Evolutionary conservation across 768 basidiomycete species (phyloP), one percentile per base, ranked within the genome.

Genomic region (Vishniacozyma victoriae): DNA sequence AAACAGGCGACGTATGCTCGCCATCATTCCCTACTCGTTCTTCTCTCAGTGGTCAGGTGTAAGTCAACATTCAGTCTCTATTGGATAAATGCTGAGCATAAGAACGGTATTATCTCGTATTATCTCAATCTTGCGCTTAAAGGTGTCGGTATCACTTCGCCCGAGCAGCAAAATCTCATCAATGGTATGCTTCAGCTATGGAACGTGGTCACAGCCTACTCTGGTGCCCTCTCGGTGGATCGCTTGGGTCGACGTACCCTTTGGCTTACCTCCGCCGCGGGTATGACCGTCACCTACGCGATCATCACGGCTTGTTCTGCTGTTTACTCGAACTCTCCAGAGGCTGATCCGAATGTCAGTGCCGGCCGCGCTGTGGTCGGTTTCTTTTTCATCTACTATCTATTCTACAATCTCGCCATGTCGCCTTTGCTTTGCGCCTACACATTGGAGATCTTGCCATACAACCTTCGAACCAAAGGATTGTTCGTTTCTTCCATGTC

Each of bases 41-140:
- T 65, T 67, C 62, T 64, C 61, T 23, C 70, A 72, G 41, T 65
- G 70, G 59, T 65, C 67, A 0, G 67, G 67, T 0, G 37, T 38
- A 18, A 9, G 41, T 43, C 33, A 42, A 48, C 12, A 48, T 33
- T 60, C 41, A 48, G 57, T 16, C 42, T 44, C 7, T 58, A 57
- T 51, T 58, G 52, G 35, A 38, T 58, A 18, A 18, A 44, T n/a
- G 27, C 47, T 0, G 56, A 53, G 0, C 52, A 59, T 29, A 44
- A 20, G n/a, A n/a, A n/a, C n/a, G n/a, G n/a, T n/a, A n/a, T n/a
- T n/a, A n/a, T 72, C 36, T 56, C 55, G 0, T 68, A 66, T 57
- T 70, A 66, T 48, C 55, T 72, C 33, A 45, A 52, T 44, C 44
- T 60, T 6, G 67, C 57, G 3, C 58, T 72, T 15, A 45, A 44